phyloP scores from a whole-genome alignment of 2,329 filamentous ascomycete species.

The Penicillium griseofulvum region DNA sequence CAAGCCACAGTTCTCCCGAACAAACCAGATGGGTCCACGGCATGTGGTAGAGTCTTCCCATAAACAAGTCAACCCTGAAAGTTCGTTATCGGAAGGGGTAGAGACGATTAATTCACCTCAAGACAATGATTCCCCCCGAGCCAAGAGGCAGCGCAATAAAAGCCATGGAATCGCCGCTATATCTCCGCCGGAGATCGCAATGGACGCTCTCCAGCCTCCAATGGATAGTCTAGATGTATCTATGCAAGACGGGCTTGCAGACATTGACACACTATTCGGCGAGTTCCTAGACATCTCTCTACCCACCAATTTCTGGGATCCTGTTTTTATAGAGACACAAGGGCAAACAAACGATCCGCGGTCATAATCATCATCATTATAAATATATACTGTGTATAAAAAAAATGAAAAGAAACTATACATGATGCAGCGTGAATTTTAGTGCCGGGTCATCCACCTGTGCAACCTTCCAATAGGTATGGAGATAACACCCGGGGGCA shows the following conservation, averaged over 20 bases:
- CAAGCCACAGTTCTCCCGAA: slow-evolving; percentile 4
- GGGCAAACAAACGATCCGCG: not conserved
- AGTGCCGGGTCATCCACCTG: not conserved
- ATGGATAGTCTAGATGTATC: slow-evolving; percentile 37
- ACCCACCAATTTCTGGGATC: slow-evolving; percentile 39
- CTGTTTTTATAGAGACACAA: slow-evolving; percentile 26
- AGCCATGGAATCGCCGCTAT: not conserved
- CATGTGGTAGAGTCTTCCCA: not conserved
- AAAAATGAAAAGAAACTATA: not conserved
- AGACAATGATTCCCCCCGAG: not conserved
- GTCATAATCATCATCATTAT: slow-evolving; percentile 14
- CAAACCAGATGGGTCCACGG: not conserved
- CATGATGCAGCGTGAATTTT: slow-evolving; percentile 1
- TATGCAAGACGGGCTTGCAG: slow-evolving; percentile 29
- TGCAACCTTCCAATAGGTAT: not conserved
- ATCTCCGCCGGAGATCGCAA: slow-evolving; percentile 8
- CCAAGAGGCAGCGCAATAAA: slow-evolving; percentile 1
- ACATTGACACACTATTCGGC: slow-evolving; percentile 37
- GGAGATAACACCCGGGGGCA: not conserved
- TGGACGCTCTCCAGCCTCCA: slow-evolving; percentile 43
- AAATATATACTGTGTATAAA: slow-evolving; percentile 10
- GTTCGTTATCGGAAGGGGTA: not conserved
- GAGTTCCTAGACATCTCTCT: slow-evolving; percentile 37
- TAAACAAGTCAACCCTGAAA: not conserved
- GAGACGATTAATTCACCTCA: not conserved